Base-by-base conservation (phyloP, 768 basidiomycete species). In the Mycena crocata region DNA sequence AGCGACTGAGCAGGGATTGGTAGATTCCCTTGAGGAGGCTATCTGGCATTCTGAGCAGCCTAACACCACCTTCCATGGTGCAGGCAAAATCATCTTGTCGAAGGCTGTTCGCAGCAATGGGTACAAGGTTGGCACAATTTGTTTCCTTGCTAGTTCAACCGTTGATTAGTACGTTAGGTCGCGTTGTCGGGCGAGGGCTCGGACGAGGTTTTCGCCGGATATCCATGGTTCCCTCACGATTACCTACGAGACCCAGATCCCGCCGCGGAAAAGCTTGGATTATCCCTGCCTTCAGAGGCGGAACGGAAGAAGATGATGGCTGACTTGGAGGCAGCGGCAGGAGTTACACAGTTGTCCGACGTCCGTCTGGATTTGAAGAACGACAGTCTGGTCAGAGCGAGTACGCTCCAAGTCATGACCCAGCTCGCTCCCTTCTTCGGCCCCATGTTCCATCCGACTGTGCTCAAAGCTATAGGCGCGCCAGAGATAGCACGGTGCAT, bases 1-100 rank as follows among this genome's bases (percentile, higher is more conserved):
- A 1, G 66, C 62, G 1, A 58, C 67, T 3, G 69, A 68, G 48
- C 48, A 50, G 2, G 24, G 30, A 2, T 34, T 71, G 21, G 68
- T 71, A 1, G 37, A 54, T 10, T 17, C 34, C 1, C 23, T 71
- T 5, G 70, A 73, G 35, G 59, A 71, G 19, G n/a, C 62, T 14
- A 50, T 71, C 9, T 73, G 65, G 64, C 72, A 73, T 44, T 44
- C 64, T 4, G 72, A 73, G 42, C 50, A 55, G 9, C 40, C 46
- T 1, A 42, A 42, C 37, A 17, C 52, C 1, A 64, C 56, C 17
- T 68, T 71, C 28, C 72, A 73, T 26, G 67, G 61, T 1, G 61
- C 66, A 2, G 72, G 70, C 1, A 73, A 71, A 35, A 28, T 64
- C n/a, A 37, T 70, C 14, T 57, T 72, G 13, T 67, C 66, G 0